Conservation (phyloP, 495 filamentous ascomycete genomes). For the Hapsidospora chrysogenum region DNA sequence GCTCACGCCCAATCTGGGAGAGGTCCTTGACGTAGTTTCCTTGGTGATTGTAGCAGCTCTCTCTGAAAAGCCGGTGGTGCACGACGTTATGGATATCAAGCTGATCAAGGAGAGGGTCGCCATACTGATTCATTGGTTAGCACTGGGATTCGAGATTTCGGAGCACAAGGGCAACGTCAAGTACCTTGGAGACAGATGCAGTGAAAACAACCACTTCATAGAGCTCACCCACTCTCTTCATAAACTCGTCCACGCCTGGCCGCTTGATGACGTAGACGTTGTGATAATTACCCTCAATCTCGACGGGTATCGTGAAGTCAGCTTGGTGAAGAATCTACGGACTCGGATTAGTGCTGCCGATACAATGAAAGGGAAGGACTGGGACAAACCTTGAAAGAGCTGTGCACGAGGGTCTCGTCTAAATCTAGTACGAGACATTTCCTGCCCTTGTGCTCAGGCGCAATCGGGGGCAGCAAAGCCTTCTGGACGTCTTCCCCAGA, state of each 20-base stretch:
- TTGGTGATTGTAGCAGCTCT: constrained; percentile 98
- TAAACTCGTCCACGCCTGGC: constrained; percentile 92
- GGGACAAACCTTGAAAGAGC: constrained; percentile 81
- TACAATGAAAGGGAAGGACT: background rate
- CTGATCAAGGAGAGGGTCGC: constrained; percentile 90
- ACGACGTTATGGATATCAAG: constrained; percentile 94
- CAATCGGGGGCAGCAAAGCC: constrained; percentile 64
- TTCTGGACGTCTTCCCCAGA: constrained; percentile 36
- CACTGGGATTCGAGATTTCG: no score
- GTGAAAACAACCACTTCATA: constrained; percentile 99
- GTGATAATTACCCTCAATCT: constrained; percentile 97
- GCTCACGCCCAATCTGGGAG: constrained; percentile 88
- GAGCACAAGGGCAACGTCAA: constrained; percentile 12
- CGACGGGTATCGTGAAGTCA: constrained; percentile 97
- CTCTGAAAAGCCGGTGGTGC: constrained; percentile 89
- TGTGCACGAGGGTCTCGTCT: constrained; percentile 97
- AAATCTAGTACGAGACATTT: constrained; percentile 95
- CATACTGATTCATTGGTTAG: constrained; percentile 79
- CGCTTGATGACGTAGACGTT: constrained; percentile 99
- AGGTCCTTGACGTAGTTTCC: constrained; percentile 99
- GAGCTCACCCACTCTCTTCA: constrained; percentile 94
- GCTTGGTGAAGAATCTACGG: constrained; percentile 86
- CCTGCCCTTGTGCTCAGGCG: constrained; percentile 59
- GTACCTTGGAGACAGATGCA: constrained; percentile 93
- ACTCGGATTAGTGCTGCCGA: constrained; percentile 14